Percentiles rank a stretch among this genome's conserved stretches.
phyloP scores from a whole-genome alignment of 768 basidiomycete species.

The Lactarius tabidus region DNA sequence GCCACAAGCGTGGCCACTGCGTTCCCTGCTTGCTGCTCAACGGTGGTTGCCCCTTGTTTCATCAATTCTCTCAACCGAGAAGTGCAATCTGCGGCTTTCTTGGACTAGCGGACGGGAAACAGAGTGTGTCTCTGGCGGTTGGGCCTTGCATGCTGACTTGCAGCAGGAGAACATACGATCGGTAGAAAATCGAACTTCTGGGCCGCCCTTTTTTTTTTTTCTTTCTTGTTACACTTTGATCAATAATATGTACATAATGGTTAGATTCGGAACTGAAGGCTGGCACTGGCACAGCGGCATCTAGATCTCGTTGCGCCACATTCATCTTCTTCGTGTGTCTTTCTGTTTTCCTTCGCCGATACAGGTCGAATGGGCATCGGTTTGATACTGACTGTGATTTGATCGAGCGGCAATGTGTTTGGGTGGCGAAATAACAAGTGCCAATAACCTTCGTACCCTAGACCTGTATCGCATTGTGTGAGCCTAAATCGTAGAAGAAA shows the following conservation, averaged over 20 bases:
- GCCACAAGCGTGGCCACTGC: background rate
- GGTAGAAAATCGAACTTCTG: background rate
- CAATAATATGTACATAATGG: background rate
- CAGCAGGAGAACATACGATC: background rate
- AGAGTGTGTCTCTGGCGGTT: background rate
- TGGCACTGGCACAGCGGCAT: background rate
- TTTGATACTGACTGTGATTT: background rate
- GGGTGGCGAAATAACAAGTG: background rate
- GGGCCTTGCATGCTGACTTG: background rate
- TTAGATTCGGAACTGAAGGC: background rate
- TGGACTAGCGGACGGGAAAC: background rate
- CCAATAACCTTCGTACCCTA: background rate
- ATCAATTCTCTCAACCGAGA: background rate
- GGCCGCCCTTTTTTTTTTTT: background rate
- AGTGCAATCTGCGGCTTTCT: background rate
- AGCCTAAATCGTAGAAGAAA: background rate
- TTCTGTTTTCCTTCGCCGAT: background rate
- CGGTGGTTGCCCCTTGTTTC: background rate
- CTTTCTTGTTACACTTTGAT: background rate
- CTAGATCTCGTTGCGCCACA: background rate
- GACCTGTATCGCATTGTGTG: background rate
- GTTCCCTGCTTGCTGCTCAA: background rate
- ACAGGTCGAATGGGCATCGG: background rate
- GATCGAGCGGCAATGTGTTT: background rate
- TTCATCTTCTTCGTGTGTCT: background rate